Percentiles rank a stretch among this genome's conserved stretches.
Evolutionary conservation across 2,329 filamentous ascomycete genomes (phyloP).

Genomic region (Uncinocarpus reesii): DNA sequence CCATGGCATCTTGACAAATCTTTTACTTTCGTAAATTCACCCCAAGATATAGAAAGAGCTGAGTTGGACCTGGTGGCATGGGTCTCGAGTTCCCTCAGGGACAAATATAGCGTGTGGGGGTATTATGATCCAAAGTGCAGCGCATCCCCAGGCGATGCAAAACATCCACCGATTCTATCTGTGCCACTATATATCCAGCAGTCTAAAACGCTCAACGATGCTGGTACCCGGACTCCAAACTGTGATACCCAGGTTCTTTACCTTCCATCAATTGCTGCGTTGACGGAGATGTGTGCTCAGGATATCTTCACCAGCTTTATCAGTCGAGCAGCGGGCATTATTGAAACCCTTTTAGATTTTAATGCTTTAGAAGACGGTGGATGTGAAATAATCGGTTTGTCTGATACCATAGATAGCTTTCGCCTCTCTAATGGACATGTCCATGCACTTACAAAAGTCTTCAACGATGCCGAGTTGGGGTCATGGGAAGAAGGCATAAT

Average conservation of each 20-base stretch:
- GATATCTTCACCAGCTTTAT: constrained; percentile 2
- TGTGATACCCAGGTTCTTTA: not conserved
- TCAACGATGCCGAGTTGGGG: not conserved
- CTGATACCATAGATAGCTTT: not conserved
- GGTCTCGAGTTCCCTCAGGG: not conserved
- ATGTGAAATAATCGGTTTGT: not conserved
- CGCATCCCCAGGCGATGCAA: not conserved
- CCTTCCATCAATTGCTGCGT: not conserved
- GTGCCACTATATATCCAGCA: not conserved
- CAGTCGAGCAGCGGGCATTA: not conserved
- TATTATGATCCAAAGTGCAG: not conserved
- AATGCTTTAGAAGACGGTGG: not conserved
- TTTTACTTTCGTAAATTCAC: not conserved
- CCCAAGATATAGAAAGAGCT: not conserved
- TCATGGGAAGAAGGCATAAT: not conserved
- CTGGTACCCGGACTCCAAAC: not conserved
- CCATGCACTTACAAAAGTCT: not conserved
- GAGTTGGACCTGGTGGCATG: not conserved
- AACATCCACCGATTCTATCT: not conserved
- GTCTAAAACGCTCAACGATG: no score
- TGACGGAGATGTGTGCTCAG: constrained; percentile 2
- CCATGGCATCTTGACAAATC: not conserved
- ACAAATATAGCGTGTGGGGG: not conserved
- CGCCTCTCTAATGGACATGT: not conserved
- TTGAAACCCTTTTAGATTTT: not conserved